Evolutionary conservation across 2,329 filamentous ascomycete genomes (phyloP), one percentile per base, ranked within the genome.

Genomic region (Epichloe glyceriae): DNA sequence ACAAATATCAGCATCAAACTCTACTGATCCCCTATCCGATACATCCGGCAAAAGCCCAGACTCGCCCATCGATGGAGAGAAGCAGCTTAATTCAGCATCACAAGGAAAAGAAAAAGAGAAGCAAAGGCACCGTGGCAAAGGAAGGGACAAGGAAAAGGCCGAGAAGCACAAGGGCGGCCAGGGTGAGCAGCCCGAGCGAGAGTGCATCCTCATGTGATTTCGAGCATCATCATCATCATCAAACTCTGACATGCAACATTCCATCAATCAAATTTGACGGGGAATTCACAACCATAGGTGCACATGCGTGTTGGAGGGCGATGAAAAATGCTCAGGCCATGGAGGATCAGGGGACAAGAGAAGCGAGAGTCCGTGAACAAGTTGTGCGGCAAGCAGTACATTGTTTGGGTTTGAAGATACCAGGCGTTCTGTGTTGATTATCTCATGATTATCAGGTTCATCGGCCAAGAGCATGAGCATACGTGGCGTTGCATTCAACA

Each of bases 171-270:
- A 71, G 52, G 50, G 55, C n/a, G 30, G 34, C 12, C 22, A 45
- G 42, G 57, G 53, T 22, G 61, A 63, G 14, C 68, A 70, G 38
- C 67, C 69, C 1, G 73, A 76, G 52, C 66, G 73, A 55, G 73
- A 76, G 58, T 76, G 73, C 57, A 60, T 57, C 10, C 62, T 76
- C 48, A 76, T 76, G 73, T 76, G 60, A 54, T 41, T 3, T 17
- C 12, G 38, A 12, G 5, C 10, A 34, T 40, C 42, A 46, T 19
- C 15, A 30, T 19, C 20, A 30, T 10, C 8, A 10, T 4, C 30
- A 30, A 30, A 4, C 8, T 30, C 30, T 4, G 30, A 30, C 30
- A 11, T 30, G 30, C 30, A 30, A 11, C 30, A 30, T 30, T 30
- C 8, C 10, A 30, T 30, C 30, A 30, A 30, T 30, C 30, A 11